phyloP scores from a whole-genome alignment of 371 early-diverging fungal species.

The Batkoa obscura region DNA sequence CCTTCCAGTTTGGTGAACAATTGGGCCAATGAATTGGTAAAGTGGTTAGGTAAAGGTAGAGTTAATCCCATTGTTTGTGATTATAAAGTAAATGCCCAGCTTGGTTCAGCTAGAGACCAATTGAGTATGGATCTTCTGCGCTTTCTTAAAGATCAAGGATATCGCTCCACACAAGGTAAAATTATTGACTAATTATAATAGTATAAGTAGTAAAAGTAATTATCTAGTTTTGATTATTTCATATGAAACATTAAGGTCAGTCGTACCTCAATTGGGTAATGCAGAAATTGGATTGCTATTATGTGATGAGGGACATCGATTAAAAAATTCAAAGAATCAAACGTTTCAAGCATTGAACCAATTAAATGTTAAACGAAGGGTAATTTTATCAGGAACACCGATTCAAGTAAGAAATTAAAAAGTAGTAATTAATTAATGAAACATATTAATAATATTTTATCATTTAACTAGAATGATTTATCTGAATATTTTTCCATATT shows the following conservation, averaged over 20 bases:
- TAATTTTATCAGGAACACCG: constrained; percentile 94
- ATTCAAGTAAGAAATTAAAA: constrained; percentile 43
- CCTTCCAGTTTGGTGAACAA: constrained; percentile 67
- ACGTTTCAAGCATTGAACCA: constrained; percentile 72
- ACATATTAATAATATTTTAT: neutral
- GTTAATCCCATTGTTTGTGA: constrained; percentile 84
- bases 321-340: constrained; percentile 79
- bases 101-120: constrained; percentile 77
- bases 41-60: constrained; percentile 11
- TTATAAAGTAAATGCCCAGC: constrained; percentile 63
- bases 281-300: constrained; percentile 80
- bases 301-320: constrained; percentile 94
- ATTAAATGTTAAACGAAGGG: constrained; percentile 64
- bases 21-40: constrained; percentile 69
- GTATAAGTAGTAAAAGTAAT: neutral
- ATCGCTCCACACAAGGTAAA: constrained; percentile 52
- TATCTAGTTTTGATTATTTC: constrained; percentile 73
- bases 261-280: constrained; percentile 46
- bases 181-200: neutral
- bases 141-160: constrained; percentile 66
- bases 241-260: constrained; percentile 78
- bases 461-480: constrained; percentile 51
- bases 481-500: constrained; percentile 87
- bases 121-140: constrained; percentile 49
- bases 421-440: constrained; percentile 1